Evolutionary conservation across 495 filamentous ascomycete species (phyloP).

Genomic region (Hypoxylon trugodes): DNA sequence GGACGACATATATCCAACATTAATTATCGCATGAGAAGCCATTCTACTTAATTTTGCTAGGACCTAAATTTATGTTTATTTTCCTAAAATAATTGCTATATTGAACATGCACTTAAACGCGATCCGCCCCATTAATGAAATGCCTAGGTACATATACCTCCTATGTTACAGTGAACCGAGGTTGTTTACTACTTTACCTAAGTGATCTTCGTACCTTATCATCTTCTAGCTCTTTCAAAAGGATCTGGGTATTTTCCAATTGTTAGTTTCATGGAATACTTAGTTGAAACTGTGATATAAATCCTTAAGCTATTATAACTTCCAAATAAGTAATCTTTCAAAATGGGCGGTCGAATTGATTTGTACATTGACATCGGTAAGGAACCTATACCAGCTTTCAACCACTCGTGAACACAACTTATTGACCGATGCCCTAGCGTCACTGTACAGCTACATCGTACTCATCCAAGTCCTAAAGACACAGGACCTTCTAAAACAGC

Average conservation of each 20-base stretch:
- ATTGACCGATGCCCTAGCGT: constrained; percentile 56
- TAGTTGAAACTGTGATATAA: no score
- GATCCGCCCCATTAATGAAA: no score
- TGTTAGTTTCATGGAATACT: no score
- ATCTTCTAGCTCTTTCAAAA: no score
- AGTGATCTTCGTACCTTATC: no score
- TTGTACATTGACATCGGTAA: constrained; percentile 68
- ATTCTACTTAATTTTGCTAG: no score
- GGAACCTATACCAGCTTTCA: no score
- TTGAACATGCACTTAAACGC: constrained; percentile 1
- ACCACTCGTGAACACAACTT: constrained; percentile 2
- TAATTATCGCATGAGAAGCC: constrained; percentile 21
- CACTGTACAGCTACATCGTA: constrained; percentile 73
- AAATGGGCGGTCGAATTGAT: constrained; percentile 68
- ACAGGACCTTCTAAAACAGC: constrained; percentile 56
- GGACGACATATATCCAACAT: neutral
- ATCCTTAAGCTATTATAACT: neutral
- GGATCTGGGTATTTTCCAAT: no score
- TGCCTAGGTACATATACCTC: no score
- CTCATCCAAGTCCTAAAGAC: constrained; percentile 67
- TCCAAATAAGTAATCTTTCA: constrained; percentile 11
- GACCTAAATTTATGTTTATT: no score
- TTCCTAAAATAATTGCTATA: neutral
- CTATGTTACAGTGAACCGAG: no score
- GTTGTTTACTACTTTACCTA: no score